Evolutionary conservation across 345 rosid genomes (phyloP).

Genomic region (Laguncularia racemosa): DNA sequence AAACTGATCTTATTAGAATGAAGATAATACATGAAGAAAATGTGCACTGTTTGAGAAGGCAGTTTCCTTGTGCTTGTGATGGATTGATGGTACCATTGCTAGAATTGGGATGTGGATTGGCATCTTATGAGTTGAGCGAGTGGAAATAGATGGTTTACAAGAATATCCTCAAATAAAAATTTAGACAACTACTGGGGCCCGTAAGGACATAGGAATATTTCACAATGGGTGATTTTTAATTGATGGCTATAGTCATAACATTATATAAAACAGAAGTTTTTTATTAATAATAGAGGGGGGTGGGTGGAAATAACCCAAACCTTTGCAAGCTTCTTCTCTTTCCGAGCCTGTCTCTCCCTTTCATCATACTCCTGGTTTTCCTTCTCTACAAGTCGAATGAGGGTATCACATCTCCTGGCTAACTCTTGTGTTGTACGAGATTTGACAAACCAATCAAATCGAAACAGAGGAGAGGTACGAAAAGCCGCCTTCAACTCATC

Average conservation of each 20-base stretch:
- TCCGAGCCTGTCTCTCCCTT: conserved; percentile 95
- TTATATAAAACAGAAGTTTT: too few relatives aligned
- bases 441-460: conserved; percentile 97
- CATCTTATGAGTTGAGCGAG: too few relatives aligned
- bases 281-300: not conserved
- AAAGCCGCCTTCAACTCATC: conserved; percentile 93
- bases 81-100: too few relatives aligned
- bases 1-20: too few relatives aligned
- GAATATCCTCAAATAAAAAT: not conserved
- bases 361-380: conserved; percentile 96
- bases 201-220: not conserved
- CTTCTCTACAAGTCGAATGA: conserved; percentile 91
- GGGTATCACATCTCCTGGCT: conserved; percentile 93
- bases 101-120: too few relatives aligned
- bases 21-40: too few relatives aligned
- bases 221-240: not conserved
- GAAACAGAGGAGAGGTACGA: conserved; percentile 72
- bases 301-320: conserved; percentile 25
- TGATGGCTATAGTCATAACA: too few relatives aligned
- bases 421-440: conserved; percentile 93
- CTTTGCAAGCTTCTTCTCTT: conserved; percentile 97
- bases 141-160: not conserved
- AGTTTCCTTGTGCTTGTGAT: too few relatives aligned
- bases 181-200: not conserved
- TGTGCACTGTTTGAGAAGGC: too few relatives aligned